Conservation (phyloP, 768 basidiomycete genomes). For the Steccherinum ochraceum region DNA sequence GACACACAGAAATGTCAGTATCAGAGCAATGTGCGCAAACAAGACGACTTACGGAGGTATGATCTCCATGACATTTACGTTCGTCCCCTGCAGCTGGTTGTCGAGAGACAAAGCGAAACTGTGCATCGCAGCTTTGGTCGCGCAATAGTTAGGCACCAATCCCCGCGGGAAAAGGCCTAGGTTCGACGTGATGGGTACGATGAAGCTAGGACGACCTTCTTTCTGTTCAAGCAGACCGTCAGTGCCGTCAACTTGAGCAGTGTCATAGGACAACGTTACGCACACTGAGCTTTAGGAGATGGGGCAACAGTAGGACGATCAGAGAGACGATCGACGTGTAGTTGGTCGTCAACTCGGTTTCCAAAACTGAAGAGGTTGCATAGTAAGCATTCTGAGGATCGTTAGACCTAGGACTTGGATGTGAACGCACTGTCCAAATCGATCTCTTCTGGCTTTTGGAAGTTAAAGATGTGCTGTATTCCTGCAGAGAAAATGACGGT, state of each 20-base stretch:
- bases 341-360: conserved; percentile 46
- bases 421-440: conserved; percentile 39
- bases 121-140: conserved; percentile 53
- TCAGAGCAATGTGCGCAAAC: background rate
- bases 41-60: conserved; percentile 47
- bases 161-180: conserved; percentile 41
- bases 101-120: conserved; percentile 44
- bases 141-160: conserved; percentile 42
- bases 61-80: conserved; percentile 50
- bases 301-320: conserved; percentile 45
- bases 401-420: conserved; percentile 9
- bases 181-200: conserved; percentile 47
- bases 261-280: conserved; percentile 10
- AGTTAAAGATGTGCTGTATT: conserved; percentile 43
- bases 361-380: conserved; percentile 25
- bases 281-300: conserved; percentile 49
- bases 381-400: background rate
- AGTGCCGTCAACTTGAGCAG: background rate
- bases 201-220: conserved; percentile 39
- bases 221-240: conserved; percentile 23
- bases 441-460: conserved; percentile 35
- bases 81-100: conserved; percentile 39
- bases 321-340: conserved; percentile 45
- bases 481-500: conserved; percentile 48
- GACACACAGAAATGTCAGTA: background rate